phyloP scores from a whole-genome alignment of 345 rosid species.

The Gossypium raimondii region DNA sequence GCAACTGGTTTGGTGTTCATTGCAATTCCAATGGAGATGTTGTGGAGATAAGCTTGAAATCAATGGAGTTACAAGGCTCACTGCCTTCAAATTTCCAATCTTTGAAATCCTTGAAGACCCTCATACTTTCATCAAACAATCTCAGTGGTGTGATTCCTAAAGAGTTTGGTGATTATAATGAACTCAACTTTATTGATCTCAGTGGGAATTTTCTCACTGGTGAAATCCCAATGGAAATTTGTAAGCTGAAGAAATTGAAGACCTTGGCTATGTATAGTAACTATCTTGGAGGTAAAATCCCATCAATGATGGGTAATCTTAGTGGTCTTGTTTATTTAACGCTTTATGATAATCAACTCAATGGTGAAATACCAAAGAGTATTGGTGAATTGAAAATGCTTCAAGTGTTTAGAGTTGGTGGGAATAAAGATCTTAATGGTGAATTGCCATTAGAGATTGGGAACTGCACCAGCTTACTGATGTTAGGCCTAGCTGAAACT shows the following conservation, averaged over 20 bases:
- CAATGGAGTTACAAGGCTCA: conserved; percentile 59
- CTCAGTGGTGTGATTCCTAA: conserved; percentile 70
- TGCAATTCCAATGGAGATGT: conserved; percentile 64
- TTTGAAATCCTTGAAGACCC: conserved; percentile 50
- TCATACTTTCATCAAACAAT: conserved; percentile 61
- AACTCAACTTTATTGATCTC: conserved; percentile 56
- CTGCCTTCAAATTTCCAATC: conserved; percentile 55
- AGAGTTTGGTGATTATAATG: conserved; percentile 57
- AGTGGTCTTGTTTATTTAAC: conserved; percentile 51
- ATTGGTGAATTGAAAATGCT: conserved; percentile 60
- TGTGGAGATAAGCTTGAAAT: conserved; percentile 50
- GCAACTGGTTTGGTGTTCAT: conserved; percentile 72
- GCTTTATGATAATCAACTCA: conserved; percentile 73
- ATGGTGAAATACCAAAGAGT: conserved; percentile 63
- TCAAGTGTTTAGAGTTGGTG: conserved; percentile 69
- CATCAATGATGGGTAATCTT: conserved; percentile 60
- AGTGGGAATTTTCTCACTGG: conserved; percentile 72
- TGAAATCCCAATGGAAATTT: conserved; percentile 62
- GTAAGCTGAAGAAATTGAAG: conserved; percentile 54
- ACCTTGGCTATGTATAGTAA: conserved; percentile 63
- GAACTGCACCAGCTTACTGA: conserved; percentile 66
- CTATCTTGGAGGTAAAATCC: conserved; percentile 75
- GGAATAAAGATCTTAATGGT: conserved; percentile 81
- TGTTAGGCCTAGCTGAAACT: conserved; percentile 89
- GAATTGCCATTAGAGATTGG: conserved; percentile 91